Conservation (phyloP, 306 rosid genomes). For the Inga leiocalycina region DNA sequence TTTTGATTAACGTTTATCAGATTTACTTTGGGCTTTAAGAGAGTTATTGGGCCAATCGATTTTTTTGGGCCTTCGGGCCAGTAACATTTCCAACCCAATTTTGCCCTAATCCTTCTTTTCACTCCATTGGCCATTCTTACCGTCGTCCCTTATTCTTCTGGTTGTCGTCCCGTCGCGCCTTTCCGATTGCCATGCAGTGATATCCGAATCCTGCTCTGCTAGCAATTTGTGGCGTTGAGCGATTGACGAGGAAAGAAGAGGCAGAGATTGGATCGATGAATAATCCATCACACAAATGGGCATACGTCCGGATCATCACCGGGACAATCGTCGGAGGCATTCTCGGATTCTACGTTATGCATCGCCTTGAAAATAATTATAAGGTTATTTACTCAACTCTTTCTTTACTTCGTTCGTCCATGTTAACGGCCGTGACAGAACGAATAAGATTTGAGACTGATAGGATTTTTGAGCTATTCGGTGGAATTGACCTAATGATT, state of each 20-base stretch:
- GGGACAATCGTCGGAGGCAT: constrained; percentile 17
- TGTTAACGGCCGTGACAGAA: neutral
- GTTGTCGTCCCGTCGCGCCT: neutral
- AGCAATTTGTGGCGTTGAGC: neutral
- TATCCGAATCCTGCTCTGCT: neutral
- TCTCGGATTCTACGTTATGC: constrained; percentile 93
- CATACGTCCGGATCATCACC: constrained; percentile 2
- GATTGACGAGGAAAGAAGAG: neutral
- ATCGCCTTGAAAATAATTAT: constrained; percentile 64
- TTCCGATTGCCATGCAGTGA: neutral
- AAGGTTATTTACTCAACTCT: constrained; percentile 50
- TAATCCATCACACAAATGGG: constrained; percentile 36
- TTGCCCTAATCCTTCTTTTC: neutral
- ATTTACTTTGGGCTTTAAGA: neutral
- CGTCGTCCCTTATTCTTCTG: neutral
- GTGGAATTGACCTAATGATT: neutral
- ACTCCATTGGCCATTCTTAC: neutral
- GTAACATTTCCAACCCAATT: neutral
- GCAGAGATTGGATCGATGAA: constrained; percentile 23
- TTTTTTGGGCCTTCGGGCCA: neutral
- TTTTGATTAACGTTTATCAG: neutral
- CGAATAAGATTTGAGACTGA: neutral
- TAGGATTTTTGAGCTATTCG: neutral
- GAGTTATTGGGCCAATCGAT: neutral
- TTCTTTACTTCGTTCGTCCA: neutral